Conservation (phyloP, 306 rosid genomes). For the Vicia sativa region DNA sequence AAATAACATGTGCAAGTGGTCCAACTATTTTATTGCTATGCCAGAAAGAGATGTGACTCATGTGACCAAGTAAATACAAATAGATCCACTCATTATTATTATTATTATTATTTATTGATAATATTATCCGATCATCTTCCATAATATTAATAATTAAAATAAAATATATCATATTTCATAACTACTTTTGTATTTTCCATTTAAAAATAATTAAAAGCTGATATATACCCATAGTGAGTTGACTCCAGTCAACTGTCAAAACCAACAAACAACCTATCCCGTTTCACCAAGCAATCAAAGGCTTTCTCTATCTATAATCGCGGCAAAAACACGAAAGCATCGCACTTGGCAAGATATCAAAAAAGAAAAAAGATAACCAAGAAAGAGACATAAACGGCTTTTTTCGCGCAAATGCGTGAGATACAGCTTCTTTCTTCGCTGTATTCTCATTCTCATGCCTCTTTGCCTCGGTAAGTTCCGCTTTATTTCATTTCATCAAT, state of each 20-base stretch:
- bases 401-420: conserved; percentile 24
- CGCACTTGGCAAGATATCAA: neutral
- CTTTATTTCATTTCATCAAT: too few relatives aligned
- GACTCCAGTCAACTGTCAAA: conserved; percentile 19
- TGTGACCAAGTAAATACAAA: neutral
- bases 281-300: neutral
- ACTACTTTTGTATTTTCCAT: neutral
- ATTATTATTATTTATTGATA: conserved; percentile 21
- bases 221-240: too few relatives aligned
- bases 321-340: conserved; percentile 11
- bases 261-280: neutral
- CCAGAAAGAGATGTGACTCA: neutral
- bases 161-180: neutral
- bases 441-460: conserved; percentile 27
- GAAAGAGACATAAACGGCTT: conserved; percentile 14
- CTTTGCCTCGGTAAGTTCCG: neutral
- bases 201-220: too few relatives aligned
- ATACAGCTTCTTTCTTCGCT: neutral
- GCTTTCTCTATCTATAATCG: neutral
- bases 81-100: conserved; percentile 16
- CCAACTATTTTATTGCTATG: neutral
- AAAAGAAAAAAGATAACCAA: neutral
- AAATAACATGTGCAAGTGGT: neutral
- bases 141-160: neutral
- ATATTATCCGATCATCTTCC: neutral